Evolutionary conservation across 1,284 basidiomycete genomes (phyloP), one percentile per base, ranked within the genome.

Genomic region (Ceratobasidium sp.): DNA sequence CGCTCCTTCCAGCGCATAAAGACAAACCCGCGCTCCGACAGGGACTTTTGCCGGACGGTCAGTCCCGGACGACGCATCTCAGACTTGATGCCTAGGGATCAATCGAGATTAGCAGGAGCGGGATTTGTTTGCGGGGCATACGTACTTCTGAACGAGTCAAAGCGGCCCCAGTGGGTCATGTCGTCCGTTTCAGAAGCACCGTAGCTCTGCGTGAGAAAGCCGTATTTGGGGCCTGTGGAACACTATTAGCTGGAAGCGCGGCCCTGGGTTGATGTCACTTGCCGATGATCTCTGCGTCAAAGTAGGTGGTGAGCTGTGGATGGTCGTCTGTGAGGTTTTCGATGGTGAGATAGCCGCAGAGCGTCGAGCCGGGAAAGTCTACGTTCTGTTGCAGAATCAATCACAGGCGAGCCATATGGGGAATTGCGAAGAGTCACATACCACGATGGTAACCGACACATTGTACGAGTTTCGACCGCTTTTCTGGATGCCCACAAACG

Each of bases 1-100:
- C 91, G 87, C 82, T 98, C 96, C 82, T 98, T 98, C 92, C 96
- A 97, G 73, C 96, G 86, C 92, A 98, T 95, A 80, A 98, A 98
- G 34, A 85, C 79, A 73, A 82, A 85, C 62, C 81, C 80, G 60
- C 81, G 77, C 74, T 82, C 81, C 58, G 78, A 32, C 18, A 73
- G 61, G 75, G 57, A 74, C 74, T 39, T 65, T 74, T 82, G 91
- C 73, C 88, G 84, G 78, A 95, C 89, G 30, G 91, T 91, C 80
- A 92, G 79, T 74, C 89, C 86, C 0, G 92, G 92, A 76, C 87
- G 85, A 78, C 89, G 86, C 75, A 94, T 85, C 76, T 96, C 87
- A 78, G 87, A 83, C 81, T 88, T 86, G 76, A 93, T 85, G 12
- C 65, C 72, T 57, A 16, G 50, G 16, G 46, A 67, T 65, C 61